Evolutionary conservation across 2,329 filamentous ascomycete genomes (phyloP).

Genomic region (Fusarium sp.): DNA sequence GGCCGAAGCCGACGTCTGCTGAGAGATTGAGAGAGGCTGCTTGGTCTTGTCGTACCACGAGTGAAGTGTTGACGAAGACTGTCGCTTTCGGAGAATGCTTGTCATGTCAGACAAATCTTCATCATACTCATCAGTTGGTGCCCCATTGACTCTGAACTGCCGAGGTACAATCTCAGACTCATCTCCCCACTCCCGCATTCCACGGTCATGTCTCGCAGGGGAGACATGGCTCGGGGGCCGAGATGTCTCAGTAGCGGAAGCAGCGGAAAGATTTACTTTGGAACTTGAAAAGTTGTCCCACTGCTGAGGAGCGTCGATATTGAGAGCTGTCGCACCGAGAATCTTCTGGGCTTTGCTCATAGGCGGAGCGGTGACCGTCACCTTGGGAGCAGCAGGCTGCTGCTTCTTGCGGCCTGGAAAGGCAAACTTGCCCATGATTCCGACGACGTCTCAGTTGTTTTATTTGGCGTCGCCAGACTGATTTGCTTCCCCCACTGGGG

Average conservation of each 20-base stretch:
- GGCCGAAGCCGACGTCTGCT: constrained; percentile 71
- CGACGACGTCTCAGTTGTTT: constrained; percentile 13
- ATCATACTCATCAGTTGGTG: constrained; percentile 43
- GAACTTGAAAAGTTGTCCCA: constrained; percentile 46
- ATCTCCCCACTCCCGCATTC: constrained; percentile 47
- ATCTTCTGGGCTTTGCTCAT: constrained; percentile 51
- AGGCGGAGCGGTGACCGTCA: constrained; percentile 48
- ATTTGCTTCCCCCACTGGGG: constrained; percentile 36
- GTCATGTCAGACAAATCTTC: constrained; percentile 59
- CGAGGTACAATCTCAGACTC: constrained; percentile 49
- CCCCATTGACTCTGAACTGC: constrained; percentile 37
- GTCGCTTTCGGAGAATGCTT: constrained; percentile 61
- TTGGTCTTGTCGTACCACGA: constrained; percentile 72
- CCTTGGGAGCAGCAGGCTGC: constrained; percentile 36
- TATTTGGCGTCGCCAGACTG: constrained; percentile 32
- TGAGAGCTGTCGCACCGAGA: constrained; percentile 47
- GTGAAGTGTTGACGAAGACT: constrained; percentile 69
- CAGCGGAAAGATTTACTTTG: constrained; percentile 38
- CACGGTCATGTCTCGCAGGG: constrained; percentile 28
- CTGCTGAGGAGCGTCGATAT: constrained; percentile 42
- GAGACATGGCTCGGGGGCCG: constrained; percentile 24
- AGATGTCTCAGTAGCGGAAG: constrained; percentile 33
- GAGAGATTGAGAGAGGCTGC: constrained; percentile 69
- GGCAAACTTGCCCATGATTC: constrained; percentile 50
- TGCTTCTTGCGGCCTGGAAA: constrained; percentile 52